These are phyloP conservation scores for Fusarium pseudonygamai DNA, from an alignment of 2,329 filamentous ascomycete genomes.

Conservation along the genomic window DNA sequence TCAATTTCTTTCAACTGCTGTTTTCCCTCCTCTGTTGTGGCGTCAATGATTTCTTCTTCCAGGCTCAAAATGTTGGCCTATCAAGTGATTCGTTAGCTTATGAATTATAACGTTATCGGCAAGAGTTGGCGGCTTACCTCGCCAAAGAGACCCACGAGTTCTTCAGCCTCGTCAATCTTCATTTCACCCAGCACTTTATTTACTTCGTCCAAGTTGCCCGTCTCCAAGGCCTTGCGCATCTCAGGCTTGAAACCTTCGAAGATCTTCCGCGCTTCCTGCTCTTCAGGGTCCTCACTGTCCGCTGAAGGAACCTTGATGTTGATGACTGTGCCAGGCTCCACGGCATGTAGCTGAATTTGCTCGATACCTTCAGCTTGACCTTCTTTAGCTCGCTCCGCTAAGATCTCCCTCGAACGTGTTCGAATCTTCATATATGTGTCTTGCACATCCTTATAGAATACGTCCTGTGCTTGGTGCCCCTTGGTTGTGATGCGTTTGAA, in stretches of 20 bases:
- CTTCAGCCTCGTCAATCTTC: constrained; percentile 88
- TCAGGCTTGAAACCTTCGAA: constrained; percentile 87
- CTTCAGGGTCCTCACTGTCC: constrained; percentile 72
- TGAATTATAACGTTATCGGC: not conserved
- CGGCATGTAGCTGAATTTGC: constrained; percentile 96
- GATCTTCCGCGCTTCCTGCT: constrained; percentile 72
- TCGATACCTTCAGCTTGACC: constrained; percentile 76
- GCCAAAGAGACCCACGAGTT: constrained; percentile 81
- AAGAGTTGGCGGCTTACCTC: constrained; percentile 59
- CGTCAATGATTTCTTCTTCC: constrained; percentile 94
- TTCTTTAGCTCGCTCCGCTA: constrained; percentile 61
- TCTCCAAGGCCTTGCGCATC: constrained; percentile 83
- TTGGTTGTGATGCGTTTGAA: constrained; percentile 95
- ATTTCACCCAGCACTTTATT: constrained; percentile 78
- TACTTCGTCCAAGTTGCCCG: constrained; percentile 78
- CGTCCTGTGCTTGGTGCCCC: constrained; percentile 87
- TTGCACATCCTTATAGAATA: constrained; percentile 94
- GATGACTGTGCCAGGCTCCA: constrained; percentile 92
- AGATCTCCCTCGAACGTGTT: constrained; percentile 77
- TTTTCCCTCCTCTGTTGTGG: constrained; percentile 87
- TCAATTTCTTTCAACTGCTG: constrained; percentile 81
- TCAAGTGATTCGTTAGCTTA: constrained; percentile 33
- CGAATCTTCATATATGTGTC: constrained; percentile 86
- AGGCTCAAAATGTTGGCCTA: constrained; percentile 87
- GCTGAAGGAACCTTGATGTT: constrained; percentile 82